Base-by-base conservation (phyloP, 345 rosid genomes). In the Euclidium syriacum region DNA sequence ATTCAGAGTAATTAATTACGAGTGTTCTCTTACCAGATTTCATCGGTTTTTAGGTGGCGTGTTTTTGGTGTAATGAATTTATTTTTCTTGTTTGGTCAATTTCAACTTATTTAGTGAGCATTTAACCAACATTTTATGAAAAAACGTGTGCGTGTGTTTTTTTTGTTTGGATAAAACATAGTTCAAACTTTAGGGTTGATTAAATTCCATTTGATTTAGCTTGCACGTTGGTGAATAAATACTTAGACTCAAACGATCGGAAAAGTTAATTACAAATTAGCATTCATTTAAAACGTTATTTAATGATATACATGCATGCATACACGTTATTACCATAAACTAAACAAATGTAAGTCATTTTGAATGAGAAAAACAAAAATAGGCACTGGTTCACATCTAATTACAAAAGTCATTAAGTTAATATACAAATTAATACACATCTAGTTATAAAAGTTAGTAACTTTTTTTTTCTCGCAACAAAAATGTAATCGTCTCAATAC, bases 21-120 rank as follows among this genome's bases (percentile, higher is more conserved):
- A 51, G 53, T 68, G 60, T 41, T 68, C 38, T 68, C 67, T 59
- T 51, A 59, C 66, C 73, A 68, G 73, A 68, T 46, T 68, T 68
- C 27, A 68, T 68, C 73, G 22, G 73, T 51, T 59, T 68, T 51
- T 67, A n/a, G 65, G 65, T 58, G 36, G 58, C 65, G 59, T 68
- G 65, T 58, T 50, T 5, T 58, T 51, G 39, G 52, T 32, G 38
- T 68, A 58, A 41, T 57, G 59, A 50, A 58, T 59, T 68, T 68
- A 50, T 23, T 68, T 59, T 68, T 15, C 43, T 53, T 36, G 58
- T 25, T 71, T 50, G 22, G 65, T 71, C 64, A 30, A 48, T 62
- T 64, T 56, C 52, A 55, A 62, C 64, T 34, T 47, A 18, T 38
- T 47, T 38, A 27, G 42, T 55, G 50, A 18, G 39, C 5, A 24